A percentile compares a stretch with the other conserved stretches of the same genome.
Evolutionary conservation across 2,329 filamentous ascomycete genomes (phyloP).

Genomic region (Sodiomyces alkalinus): DNA sequence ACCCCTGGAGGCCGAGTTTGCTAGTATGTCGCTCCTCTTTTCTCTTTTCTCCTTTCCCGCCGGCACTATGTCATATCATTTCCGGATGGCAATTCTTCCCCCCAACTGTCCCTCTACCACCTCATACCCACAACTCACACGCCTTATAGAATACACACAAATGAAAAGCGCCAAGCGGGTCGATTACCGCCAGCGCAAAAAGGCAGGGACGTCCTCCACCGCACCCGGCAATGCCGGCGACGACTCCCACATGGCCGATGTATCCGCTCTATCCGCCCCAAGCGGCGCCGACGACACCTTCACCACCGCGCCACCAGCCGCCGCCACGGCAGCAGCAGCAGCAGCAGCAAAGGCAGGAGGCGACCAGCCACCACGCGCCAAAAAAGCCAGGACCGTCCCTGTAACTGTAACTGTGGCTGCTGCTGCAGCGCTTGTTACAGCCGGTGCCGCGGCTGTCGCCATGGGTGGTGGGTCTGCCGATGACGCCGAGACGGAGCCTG

Average conservation of each 20-base stretch:
- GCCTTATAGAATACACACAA: conserved; percentile 48
- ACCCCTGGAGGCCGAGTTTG: conserved; percentile 59
- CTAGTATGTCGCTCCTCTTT: conserved; percentile 35
- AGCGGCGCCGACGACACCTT: conserved; percentile 17
- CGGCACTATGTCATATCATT: not conserved
- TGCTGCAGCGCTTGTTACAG: conserved; percentile 19
- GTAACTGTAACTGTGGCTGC: conserved; percentile 16
- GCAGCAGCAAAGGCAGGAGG: not conserved
- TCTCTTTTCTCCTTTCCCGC: not conserved
- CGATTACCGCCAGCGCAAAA: conserved; percentile 52
- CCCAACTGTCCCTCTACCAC: not conserved
- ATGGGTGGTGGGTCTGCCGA: conserved; percentile 20
- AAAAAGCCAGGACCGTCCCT: conserved; percentile 32
- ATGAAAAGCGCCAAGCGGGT: conserved; percentile 62
- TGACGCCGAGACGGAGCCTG: conserved; percentile 26
- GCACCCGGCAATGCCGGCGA: conserved; percentile 6
- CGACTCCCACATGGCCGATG: conserved; percentile 25
- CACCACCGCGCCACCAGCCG: conserved; percentile 8
- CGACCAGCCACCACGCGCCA: conserved; percentile 17
- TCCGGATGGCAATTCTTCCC: not conserved
- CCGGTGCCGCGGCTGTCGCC: conserved; percentile 15
- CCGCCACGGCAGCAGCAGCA: conserved; percentile 17
- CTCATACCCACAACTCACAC: not conserved
- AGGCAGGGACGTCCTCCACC: conserved; percentile 16
- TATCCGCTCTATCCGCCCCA: conserved; percentile 7